phyloP scores from a whole-genome alignment of 2,329 filamentous ascomycete genomes.

The Phialophora chinensis region DNA sequence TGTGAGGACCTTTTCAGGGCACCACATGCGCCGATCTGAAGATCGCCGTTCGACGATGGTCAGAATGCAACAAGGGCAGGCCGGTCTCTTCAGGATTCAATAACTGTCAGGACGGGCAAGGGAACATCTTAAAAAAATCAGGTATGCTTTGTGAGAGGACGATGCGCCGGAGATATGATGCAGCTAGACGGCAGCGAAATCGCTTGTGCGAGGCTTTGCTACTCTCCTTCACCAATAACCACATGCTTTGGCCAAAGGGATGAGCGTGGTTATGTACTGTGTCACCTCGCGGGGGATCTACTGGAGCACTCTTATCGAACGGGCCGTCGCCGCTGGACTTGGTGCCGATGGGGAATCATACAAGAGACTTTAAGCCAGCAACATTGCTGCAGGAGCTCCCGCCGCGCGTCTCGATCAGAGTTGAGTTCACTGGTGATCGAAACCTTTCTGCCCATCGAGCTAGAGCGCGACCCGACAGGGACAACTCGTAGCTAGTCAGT shows the following conservation, averaged over 20 bases:
- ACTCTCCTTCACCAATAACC: neutral
- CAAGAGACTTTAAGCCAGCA: neutral
- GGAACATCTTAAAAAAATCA: neutral
- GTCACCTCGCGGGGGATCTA: constrained; percentile 5
- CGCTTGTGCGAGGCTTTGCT: neutral
- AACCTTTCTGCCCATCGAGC: neutral
- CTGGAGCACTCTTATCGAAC: constrained; percentile 13
- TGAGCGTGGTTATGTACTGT: constrained; percentile 3
- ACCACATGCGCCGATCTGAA: constrained; percentile 3
- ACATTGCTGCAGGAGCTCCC: constrained; percentile 3
- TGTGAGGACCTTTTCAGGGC: neutral
- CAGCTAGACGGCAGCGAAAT: neutral
- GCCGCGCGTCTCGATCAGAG: neutral
- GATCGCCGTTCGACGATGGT: constrained; percentile 1
- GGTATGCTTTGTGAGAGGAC: neutral
- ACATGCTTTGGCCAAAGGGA: neutral
- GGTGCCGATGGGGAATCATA: neutral
- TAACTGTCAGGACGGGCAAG: neutral
- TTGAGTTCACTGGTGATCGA: neutral
- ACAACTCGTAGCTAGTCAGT: neutral
- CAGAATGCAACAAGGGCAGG: neutral
- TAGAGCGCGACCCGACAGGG: neutral
- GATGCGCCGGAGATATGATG: neutral
- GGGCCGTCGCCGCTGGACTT: constrained; percentile 14
- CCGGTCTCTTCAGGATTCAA: neutral